These are phyloP conservation scores for Tubosaeta sp. DNA, from an alignment of 768 basidiomycete species.

Conservation along the genomic window DNA sequence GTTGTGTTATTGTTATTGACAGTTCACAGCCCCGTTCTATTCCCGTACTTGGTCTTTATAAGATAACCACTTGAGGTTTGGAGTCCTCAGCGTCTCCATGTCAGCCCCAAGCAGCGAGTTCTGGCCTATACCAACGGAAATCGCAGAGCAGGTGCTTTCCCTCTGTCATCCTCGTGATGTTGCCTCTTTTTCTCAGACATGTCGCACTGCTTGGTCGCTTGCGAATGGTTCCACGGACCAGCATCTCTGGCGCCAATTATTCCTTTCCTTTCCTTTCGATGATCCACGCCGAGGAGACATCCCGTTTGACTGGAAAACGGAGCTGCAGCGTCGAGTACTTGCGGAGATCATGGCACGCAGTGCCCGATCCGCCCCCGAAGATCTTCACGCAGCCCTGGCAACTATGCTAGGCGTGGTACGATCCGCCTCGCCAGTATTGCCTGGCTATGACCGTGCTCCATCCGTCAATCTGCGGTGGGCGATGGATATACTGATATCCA, in stretches of 20 bases:
- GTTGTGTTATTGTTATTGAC: neutral
- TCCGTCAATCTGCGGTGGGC: slow-evolving; percentile 49
- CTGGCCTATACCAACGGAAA: slow-evolving; percentile 42
- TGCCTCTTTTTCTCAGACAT: slow-evolving; percentile 55
- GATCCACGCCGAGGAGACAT: slow-evolving; percentile 35
- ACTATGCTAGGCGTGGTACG: slow-evolving; percentile 39
- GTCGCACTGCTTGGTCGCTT: slow-evolving; percentile 42
- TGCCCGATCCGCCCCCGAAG: slow-evolving; percentile 18
- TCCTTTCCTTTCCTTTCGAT: slow-evolving; percentile 57
- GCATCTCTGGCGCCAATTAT: slow-evolving; percentile 67
- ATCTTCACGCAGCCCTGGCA: slow-evolving; percentile 34
- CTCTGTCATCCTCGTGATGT: slow-evolving; percentile 53
- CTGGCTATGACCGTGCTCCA: slow-evolving; percentile 16
- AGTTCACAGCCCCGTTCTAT: too few species aligned
- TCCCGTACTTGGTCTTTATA: neutral
- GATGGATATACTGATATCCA: slow-evolving; percentile 33
- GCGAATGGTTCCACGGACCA: slow-evolving; percentile 50
- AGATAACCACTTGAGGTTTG: neutral
- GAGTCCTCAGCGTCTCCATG: neutral
- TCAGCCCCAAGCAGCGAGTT: neutral
- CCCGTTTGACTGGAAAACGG: slow-evolving; percentile 31
- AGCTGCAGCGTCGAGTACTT: slow-evolving; percentile 39
- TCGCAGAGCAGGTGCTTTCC: slow-evolving; percentile 42
- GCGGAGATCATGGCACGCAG: slow-evolving; percentile 33
- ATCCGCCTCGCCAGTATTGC: slow-evolving; percentile 30